A percentile compares a stretch with the other conserved stretches of the same genome.
Conservation (phyloP, 352 stramenopile genomes). For the Blastocystis sp. region DNA sequence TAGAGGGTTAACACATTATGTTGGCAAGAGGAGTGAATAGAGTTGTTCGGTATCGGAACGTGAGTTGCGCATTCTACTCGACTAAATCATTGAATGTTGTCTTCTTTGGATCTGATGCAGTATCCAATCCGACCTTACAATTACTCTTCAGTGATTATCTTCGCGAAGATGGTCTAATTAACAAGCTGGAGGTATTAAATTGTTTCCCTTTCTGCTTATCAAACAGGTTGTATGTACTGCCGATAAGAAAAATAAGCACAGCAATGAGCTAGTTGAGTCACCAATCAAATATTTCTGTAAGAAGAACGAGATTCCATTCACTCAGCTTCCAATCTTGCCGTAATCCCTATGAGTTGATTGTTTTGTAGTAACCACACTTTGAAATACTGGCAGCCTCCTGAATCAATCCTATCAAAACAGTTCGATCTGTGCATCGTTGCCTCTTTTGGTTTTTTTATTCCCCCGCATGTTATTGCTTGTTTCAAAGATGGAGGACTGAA, state of each 20-base stretch:
- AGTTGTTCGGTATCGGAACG: neutral
- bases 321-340: neutral
- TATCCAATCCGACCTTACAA: slow-evolving; percentile 53
- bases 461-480: slow-evolving; percentile 46
- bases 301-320: slow-evolving; percentile 59
- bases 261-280: slow-evolving; percentile 7
- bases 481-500: slow-evolving; percentile 66
- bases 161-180: slow-evolving; percentile 48
- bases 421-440: slow-evolving; percentile 43
- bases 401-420: slow-evolving; percentile 30
- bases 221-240: slow-evolving; percentile 48
- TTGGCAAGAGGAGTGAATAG: neutral
- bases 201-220: neutral
- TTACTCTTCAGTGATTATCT: slow-evolving; percentile 52
- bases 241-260: slow-evolving; percentile 50
- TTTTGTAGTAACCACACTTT: slow-evolving; percentile 33
- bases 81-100: slow-evolving; percentile 60
- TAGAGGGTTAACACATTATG: too few relatives aligned
- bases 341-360: neutral
- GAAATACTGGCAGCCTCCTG: slow-evolving; percentile 26
- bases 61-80: neutral
- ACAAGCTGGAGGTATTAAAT: slow-evolving; percentile 43
- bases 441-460: slow-evolving; percentile 67
- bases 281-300: slow-evolving; percentile 40
- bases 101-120: slow-evolving; percentile 48